A percentile compares a stretch with the other conserved stretches of the same genome.
Evolutionary conservation across 495 filamentous ascomycete species (phyloP).

Genomic region (Hypomontagnella monticulosa): DNA sequence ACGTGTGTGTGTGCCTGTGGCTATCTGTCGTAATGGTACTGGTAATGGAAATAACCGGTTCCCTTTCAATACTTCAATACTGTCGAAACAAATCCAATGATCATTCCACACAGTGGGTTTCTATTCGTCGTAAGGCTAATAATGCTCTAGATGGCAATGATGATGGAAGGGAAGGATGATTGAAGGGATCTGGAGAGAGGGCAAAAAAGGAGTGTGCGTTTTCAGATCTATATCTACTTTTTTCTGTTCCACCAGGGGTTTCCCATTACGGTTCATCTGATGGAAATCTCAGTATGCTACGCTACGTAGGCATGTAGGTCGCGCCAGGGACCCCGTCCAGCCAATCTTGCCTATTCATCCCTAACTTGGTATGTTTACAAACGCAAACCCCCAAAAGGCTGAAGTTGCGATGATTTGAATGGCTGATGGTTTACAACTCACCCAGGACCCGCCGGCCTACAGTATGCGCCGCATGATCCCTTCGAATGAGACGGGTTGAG

Average conservation of each 20-base stretch:
- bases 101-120: slow-evolving; percentile 42
- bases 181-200: slow-evolving; percentile 32
- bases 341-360: slow-evolving; percentile 32
- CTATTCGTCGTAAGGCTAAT: background rate
- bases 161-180: slow-evolving; percentile 41
- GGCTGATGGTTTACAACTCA: slow-evolving; percentile 41
- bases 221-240: slow-evolving; percentile 45
- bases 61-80: slow-evolving; percentile 29
- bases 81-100: slow-evolving; percentile 32
- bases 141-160: slow-evolving; percentile 23
- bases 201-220: slow-evolving; percentile 31
- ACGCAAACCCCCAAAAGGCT: slow-evolving; percentile 32
- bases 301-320: slow-evolving; percentile 18
- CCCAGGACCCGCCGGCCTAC: slow-evolving; percentile 37
- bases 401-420: slow-evolving; percentile 37
- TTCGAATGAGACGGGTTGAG: slow-evolving; percentile 30
- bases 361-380: slow-evolving; percentile 37
- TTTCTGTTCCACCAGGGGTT: slow-evolving; percentile 32
- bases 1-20: slow-evolving; percentile 35
- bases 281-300: slow-evolving; percentile 28
- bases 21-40: slow-evolving; percentile 38
- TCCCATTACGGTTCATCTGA: slow-evolving; percentile 34
- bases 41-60: slow-evolving; percentile 40
- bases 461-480: slow-evolving; percentile 43
- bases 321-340: slow-evolving; percentile 31